Evolutionary conservation across 345 rosid genomes (phyloP), one percentile per base, ranked within the genome.

Genomic region (Anacardium occidentale): DNA sequence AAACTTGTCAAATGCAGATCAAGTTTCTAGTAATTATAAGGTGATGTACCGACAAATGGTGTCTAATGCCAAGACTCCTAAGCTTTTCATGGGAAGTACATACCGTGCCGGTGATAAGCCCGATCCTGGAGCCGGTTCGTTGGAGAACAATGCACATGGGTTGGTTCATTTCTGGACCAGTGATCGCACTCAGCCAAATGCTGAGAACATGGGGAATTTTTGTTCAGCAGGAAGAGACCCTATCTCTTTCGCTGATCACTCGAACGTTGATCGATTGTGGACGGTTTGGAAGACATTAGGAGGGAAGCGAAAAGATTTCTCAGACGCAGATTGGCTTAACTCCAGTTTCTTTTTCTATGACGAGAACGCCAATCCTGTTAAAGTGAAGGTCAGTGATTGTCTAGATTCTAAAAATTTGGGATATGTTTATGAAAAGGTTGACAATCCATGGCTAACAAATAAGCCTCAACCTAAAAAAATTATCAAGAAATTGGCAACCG

Each of bases 1-100:
- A 21, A 37, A 70, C 4, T 29, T 55, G 0, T 29, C 84, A 0
- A 68, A 58, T 5, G 44, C 62, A 17, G 68, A 70, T 11, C 88
- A 79, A 24, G 0, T 81, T 14, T 59, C 79, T 0, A 83, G 83
- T 59, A 85, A 89, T 26, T 83, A 85, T 10, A 76, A 74, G 3
- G 66, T 87, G 14, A 89, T 89, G 91, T 85, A 89, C 54, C 68
- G 87, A 54, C 91, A 87, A 74, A 85, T 89, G 90, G 86, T 89
- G 72, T 81, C 86, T 1, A 80, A 77, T 51, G 81, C 80, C 34
- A 83, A 80, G 72, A 83, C 77, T 6, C 55, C 91, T 0, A 59
- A 21, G 3, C 87, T 84, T 54, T 89, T 89, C 74, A 59, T 84
- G 0, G 94, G 94, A 26, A 76, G 47, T 32, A 52, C 84, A 1